phyloP scores from a whole-genome alignment of 2,329 filamentous ascomycete genomes.

The Trichoderma asperellum region DNA sequence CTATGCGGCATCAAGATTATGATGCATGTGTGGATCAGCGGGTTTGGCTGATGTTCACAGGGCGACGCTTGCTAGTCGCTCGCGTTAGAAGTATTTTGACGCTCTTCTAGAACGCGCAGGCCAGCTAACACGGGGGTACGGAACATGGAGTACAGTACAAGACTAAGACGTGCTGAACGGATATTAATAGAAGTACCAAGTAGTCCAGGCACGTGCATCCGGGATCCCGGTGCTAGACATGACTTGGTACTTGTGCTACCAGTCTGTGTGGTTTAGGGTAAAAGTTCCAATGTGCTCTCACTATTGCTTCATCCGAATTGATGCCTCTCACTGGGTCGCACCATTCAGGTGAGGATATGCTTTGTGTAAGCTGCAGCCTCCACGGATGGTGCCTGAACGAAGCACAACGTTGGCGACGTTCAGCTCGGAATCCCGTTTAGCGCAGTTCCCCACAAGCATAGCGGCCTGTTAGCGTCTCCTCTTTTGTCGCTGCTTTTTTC shows the following conservation, averaged over 20 bases:
- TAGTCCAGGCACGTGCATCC: constrained; percentile 1
- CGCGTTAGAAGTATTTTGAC: constrained; percentile 20
- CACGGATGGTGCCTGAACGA: not conserved
- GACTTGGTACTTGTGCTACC: not conserved
- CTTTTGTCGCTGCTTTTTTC: not conserved
- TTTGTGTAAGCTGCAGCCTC: not conserved
- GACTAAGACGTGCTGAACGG: not conserved
- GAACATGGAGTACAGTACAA: not conserved
- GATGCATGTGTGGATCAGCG: not conserved
- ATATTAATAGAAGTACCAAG: not conserved
- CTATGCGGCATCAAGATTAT: not conserved
- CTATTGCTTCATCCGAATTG: not conserved
- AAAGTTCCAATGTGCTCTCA: not conserved
- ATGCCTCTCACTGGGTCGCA: not conserved
- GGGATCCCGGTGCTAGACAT: not conserved
- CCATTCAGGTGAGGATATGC: not conserved
- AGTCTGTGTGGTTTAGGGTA: not conserved
- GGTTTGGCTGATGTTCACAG: not conserved
- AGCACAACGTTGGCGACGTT: not conserved
- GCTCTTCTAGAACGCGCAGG: constrained; percentile 20
- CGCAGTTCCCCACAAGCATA: constrained; percentile 14
- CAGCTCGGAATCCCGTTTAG: not conserved
- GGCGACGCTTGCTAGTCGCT: not conserved
- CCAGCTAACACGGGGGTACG: not conserved
- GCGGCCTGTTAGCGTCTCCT: constrained; percentile 20